Conservation (phyloP, 179 eudicot species). For the Pouteria campechiana region DNA sequence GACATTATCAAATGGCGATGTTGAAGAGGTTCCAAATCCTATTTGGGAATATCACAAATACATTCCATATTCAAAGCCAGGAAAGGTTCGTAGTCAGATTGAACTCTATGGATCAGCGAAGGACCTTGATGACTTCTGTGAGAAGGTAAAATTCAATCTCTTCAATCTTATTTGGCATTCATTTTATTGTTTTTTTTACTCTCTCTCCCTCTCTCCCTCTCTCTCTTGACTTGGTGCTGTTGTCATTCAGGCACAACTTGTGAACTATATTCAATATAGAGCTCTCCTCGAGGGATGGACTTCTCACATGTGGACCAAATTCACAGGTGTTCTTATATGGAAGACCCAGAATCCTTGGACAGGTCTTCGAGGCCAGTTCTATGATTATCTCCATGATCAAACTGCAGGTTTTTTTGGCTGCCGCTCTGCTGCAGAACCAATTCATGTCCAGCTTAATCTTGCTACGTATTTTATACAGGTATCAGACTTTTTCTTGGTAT, state of each 20-base stretch:
- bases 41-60: slow-evolving; percentile 91
- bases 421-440: slow-evolving; percentile 91
- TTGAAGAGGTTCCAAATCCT: slow-evolving; percentile 83
- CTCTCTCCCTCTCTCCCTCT: background rate
- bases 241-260: slow-evolving; percentile 78
- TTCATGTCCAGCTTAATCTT: slow-evolving; percentile 93
- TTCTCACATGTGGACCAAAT: slow-evolving; percentile 96
- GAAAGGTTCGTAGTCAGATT: slow-evolving; percentile 78
- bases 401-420: slow-evolving; percentile 97
- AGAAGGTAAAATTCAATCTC: slow-evolving; percentile 38
- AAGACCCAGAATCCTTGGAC: slow-evolving; percentile 98
- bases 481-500: slow-evolving; percentile 2
- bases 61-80: slow-evolving; percentile 92
- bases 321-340: slow-evolving; percentile 93
- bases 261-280: slow-evolving; percentile 84
- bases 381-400: slow-evolving; percentile 94
- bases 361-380: slow-evolving; percentile 94
- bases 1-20: slow-evolving; percentile 42
- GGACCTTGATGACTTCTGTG: slow-evolving; percentile 89
- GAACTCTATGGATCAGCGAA: slow-evolving; percentile 64
- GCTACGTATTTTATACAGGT: slow-evolving; percentile 76
- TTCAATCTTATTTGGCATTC: background rate
- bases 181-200: background rate
- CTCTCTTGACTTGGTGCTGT: background rate
- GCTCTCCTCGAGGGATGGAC: slow-evolving; percentile 94